A percentile compares a stretch with the other conserved stretches of the same genome.
phyloP scores from a whole-genome alignment of 495 filamentous ascomycete species.

The Podospora comata region DNA sequence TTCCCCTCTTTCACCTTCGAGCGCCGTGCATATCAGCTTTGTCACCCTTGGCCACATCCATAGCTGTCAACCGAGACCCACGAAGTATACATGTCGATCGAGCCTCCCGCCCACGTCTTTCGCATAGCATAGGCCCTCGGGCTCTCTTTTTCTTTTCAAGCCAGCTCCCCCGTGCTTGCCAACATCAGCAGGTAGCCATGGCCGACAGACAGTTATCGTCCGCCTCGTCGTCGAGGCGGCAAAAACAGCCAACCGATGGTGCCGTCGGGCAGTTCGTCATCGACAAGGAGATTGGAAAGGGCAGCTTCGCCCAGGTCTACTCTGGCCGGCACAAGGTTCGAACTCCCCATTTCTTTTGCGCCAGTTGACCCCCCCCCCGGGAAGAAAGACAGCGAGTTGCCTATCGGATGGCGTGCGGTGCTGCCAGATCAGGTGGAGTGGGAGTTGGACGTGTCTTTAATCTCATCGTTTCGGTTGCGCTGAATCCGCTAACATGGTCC shows the following conservation, averaged over 20 bases:
- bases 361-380: background rate
- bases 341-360: slow-evolving; percentile 6
- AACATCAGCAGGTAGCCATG: slow-evolving; percentile 49
- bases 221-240: slow-evolving; percentile 37
- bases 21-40: background rate
- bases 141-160: slow-evolving; percentile 32
- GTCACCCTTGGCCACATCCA: slow-evolving; percentile 10
- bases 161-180: slow-evolving; percentile 38
- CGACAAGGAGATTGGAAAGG: slow-evolving; percentile 84
- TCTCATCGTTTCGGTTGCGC: background rate
- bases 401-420: background rate
- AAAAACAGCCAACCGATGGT: slow-evolving; percentile 50
- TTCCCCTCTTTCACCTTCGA: slow-evolving; percentile 9
- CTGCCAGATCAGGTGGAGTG: background rate
- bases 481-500: background rate
- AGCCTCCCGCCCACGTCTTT: slow-evolving; percentile 39
- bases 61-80: slow-evolving; percentile 9
- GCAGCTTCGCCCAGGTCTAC: slow-evolving; percentile 94
- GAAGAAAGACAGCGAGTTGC: background rate
- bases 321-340: slow-evolving; percentile 79
- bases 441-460: background rate
- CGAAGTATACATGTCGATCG: slow-evolving; percentile 48
- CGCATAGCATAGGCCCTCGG: slow-evolving; percentile 47
- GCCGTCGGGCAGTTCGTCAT: slow-evolving; percentile 73
- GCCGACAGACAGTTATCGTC: slow-evolving; percentile 34